Evolutionary conservation across 768 basidiomycete species (phyloP).

Genomic region (Lactarius sanguifluus): DNA sequence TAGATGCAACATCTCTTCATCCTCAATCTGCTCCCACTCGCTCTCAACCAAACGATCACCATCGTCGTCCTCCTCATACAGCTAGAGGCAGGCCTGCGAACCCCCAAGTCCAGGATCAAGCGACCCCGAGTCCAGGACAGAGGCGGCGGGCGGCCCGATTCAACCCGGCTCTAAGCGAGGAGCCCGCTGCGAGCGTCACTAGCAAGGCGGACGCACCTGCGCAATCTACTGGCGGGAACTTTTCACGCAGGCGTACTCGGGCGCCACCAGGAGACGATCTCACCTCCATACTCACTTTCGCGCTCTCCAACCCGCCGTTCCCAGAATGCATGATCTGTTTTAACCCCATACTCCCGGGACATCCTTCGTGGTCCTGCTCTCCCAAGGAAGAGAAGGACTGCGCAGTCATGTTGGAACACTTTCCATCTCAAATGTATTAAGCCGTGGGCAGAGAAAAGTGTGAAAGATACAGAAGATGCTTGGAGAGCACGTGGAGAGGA

Average conservation of each 20-base stretch:
- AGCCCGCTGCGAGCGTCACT: not conserved
- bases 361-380: conserved; percentile 87
- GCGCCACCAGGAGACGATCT: conserved; percentile 54
- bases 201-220: not conserved
- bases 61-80: not conserved
- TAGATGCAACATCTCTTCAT: not conserved
- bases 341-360: conserved; percentile 69
- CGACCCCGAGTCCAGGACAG: not conserved
- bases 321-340: conserved; percentile 87
- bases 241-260: conserved; percentile 13
- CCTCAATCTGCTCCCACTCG: conserved; percentile 6
- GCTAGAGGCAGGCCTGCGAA: not conserved
- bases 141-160: conserved; percentile 17
- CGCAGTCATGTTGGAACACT: conserved; percentile 82
- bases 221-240: not conserved
- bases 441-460: conserved; percentile 84
- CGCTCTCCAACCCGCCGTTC: conserved; percentile 67
- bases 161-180: conserved; percentile 19
- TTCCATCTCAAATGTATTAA: conserved; percentile 91
- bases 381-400: conserved; percentile 39
- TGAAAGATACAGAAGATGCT: conserved; percentile 69
- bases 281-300: conserved; percentile 67
- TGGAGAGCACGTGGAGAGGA: conserved; percentile 71
- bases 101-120: conserved; percentile 2
- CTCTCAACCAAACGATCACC: not conserved